Base-by-base conservation (phyloP, 2,329 filamentous ascomycete species). In the Xylaria sp. region DNA sequence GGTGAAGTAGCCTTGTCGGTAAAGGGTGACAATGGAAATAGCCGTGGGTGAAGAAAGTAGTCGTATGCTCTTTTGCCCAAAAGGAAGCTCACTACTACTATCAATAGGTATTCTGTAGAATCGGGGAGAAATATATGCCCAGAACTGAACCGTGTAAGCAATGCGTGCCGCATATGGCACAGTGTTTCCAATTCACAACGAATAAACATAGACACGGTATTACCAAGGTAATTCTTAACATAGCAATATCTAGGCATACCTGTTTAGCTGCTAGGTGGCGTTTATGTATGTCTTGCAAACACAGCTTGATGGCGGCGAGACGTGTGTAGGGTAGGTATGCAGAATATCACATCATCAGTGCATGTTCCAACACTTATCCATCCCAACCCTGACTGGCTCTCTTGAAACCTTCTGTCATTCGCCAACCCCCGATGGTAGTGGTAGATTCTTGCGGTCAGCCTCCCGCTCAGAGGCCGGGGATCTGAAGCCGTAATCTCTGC, bases 261-360 rank as follows among this genome's bases (percentile, higher is more conserved):
- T 63, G 34, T 52, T 31, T 54, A 9, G 46, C n/a, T 48, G 6
- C 8, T 31, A 44, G 8, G 39, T 28, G n/a, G 55, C 18, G 23
- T n/a, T 34, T 12, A 15, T 46, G 23, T 9, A 15, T 18, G 10
- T 10, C n/a, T 46, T 28, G 51, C 44, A 34, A 65, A 52, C 62
- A 59, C 13, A 48, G 18, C 28, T 51, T 48, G 63, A 69, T 54
- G 63, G 67, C 52, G 39, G 63, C 63, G 37, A 63, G 57, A 55
- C 20, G 31, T 55, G 54, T 34, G 50, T 48, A 57, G 50, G 57
- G 59, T 56, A 55, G 59, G 54, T 58, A 58, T 61, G 61, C 62
- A 69, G 48, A 56, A 65, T 65, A 67, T 67, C 65, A 67, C 65
- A 70, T 67, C 68, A 70, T 67, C 56, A 62, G 51, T 65, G 65